Evolutionary conservation across 2,329 filamentous ascomycete genomes (phyloP).

Genomic region (Herpotrichia juniperi): DNA sequence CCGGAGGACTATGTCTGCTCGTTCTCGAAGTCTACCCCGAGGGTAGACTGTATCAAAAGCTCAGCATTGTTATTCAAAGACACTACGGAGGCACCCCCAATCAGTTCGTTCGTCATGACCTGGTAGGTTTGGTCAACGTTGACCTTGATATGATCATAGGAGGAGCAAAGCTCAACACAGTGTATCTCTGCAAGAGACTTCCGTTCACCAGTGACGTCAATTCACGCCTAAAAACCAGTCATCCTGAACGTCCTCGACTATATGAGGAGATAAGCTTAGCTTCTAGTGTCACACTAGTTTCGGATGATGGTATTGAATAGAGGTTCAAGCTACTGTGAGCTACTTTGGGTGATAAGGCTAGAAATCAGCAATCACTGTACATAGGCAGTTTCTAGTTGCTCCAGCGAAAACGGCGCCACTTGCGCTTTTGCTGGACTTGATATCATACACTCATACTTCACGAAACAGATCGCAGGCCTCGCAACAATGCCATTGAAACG

Average conservation of each 20-base stretch:
- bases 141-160: not conserved
- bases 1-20: not conserved
- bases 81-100: conserved; percentile 1
- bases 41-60: conserved; percentile 1
- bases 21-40: conserved; percentile 9
- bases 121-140: conserved; percentile 1
- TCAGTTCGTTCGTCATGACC: conserved; percentile 9
- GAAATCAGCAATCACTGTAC: too few species aligned
- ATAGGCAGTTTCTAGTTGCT: too few species aligned
- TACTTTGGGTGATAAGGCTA: too few species aligned
- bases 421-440: too few species aligned
- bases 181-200: conserved; percentile 10
- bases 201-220: not conserved
- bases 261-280: not conserved
- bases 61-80: conserved; percentile 9
- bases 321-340: too few species aligned
- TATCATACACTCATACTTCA: too few species aligned
- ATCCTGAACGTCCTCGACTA: not conserved
- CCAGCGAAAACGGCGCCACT: too few species aligned
- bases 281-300: not conserved
- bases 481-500: too few species aligned
- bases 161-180: not conserved
- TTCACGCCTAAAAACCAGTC: not conserved
- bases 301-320: not conserved
- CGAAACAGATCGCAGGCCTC: too few species aligned